A percentile compares a stretch with the other conserved stretches of the same genome.
Evolutionary conservation across 2,329 filamentous ascomycete species (phyloP).

Genomic region (Dactylellina haptotyla): DNA sequence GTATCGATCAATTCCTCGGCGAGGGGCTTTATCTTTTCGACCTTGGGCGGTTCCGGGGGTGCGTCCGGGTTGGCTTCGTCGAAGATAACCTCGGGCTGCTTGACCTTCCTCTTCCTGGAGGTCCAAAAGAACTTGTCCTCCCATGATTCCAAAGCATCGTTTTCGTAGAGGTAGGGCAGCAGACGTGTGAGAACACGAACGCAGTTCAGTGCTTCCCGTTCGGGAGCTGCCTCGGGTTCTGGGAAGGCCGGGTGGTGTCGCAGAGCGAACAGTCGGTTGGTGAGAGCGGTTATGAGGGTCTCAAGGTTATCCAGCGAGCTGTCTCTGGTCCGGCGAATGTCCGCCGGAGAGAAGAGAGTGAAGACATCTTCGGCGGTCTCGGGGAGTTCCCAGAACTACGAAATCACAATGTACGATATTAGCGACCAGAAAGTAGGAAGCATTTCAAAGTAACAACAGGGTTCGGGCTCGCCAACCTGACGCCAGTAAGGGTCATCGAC

Average conservation of each 20-base stretch:
- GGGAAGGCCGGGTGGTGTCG: conserved; percentile 92
- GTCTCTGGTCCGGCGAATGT: conserved; percentile 89
- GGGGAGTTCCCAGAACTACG: conserved; percentile 94
- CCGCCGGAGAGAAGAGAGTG: conserved; percentile 87
- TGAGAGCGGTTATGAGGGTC: conserved; percentile 83
- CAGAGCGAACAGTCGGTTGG: conserved; percentile 81
- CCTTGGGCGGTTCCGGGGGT: conserved; percentile 59
- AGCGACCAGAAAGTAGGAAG: conserved; percentile 1
- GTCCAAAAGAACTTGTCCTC: conserved; percentile 95
- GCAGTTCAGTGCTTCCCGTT: conserved; percentile 92
- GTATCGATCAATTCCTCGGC: conserved; percentile 94
- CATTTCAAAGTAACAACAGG: not conserved
- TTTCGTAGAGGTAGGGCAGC: conserved; percentile 91
- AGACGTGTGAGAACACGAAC: conserved; percentile 88
- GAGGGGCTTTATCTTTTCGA: conserved; percentile 79
- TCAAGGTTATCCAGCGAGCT: conserved; percentile 86
- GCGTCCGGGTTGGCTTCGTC: conserved; percentile 70
- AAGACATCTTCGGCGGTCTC: conserved; percentile 97
- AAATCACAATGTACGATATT: not conserved
- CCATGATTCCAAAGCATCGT: conserved; percentile 82
- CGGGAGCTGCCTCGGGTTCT: conserved; percentile 81
- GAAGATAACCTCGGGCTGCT: conserved; percentile 80
- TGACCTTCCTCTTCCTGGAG: conserved; percentile 75
- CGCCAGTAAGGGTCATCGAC: conserved; percentile 93
- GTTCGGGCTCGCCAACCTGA: conserved; percentile 73